These are phyloP conservation scores for Salix caprea DNA, from an alignment of 345 rosid genomes.

Conservation along the genomic window DNA sequence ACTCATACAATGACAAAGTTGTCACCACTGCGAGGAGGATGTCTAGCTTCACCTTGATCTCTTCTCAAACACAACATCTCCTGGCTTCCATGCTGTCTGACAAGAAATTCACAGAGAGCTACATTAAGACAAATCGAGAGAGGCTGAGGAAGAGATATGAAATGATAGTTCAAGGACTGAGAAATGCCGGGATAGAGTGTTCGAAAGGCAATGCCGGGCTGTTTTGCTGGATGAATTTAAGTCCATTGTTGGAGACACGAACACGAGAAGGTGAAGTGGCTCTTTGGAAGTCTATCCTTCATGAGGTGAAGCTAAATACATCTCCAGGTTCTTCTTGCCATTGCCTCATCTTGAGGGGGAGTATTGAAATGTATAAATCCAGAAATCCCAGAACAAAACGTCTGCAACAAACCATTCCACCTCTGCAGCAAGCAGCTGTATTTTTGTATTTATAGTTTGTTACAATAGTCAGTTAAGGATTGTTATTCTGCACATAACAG, in stretches of 20 bases:
- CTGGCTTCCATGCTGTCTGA: slow-evolving; percentile 78
- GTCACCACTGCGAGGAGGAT: slow-evolving; percentile 82
- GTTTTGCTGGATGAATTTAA: slow-evolving; percentile 92
- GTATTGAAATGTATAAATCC: too few species aligned
- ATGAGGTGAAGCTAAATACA: slow-evolving; percentile 65
- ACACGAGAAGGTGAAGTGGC: slow-evolving; percentile 65
- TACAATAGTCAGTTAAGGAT: too few species aligned
- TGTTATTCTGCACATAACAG: too few species aligned
- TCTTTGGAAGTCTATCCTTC: slow-evolving; percentile 62
- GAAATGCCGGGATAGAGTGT: slow-evolving; percentile 70
- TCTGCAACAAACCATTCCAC: too few species aligned
- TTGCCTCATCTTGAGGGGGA: too few species aligned
- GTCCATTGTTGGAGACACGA: slow-evolving; percentile 46
- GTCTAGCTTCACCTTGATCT: slow-evolving; percentile 92
- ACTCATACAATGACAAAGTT: slow-evolving; percentile 78
- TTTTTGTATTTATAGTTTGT: too few species aligned
- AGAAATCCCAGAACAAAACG: too few species aligned
- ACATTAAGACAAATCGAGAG: slow-evolving; percentile 62
- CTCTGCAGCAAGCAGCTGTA: too few species aligned
- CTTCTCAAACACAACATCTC: slow-evolving; percentile 85
- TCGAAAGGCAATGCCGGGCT: slow-evolving; percentile 82
- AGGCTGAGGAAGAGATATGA: slow-evolving; percentile 61
- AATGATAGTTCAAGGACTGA: slow-evolving; percentile 62
- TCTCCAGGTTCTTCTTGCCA: too few species aligned
- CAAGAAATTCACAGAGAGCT: slow-evolving; percentile 46